Evolutionary conservation across 768 basidiomycete species (phyloP), one percentile per base, ranked within the genome.

Genomic region (Amanita pseudoporphyria): DNA sequence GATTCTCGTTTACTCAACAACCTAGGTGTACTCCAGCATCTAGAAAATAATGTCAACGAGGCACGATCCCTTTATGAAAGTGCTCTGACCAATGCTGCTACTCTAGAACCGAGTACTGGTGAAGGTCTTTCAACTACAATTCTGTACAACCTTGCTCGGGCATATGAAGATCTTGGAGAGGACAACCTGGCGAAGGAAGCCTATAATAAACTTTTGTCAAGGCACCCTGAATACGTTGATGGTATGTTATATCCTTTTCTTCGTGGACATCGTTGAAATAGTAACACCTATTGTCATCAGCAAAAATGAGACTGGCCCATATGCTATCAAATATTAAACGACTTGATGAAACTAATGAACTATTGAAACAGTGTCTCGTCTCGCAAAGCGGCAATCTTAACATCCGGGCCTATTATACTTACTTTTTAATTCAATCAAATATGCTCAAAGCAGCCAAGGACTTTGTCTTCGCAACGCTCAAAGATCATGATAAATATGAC

Each of bases 211-310:
- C 72, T 98, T 7, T 66, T 97, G 31, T 69, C 79, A n/a, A 75
- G 86, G 47, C 95, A 98, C 71, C 91, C 94, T 1, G 96, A 98
- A 67, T 97, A 95, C 61, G 78, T 93, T 19, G 95, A 97, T 61
- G 95, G 94, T 95, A 56, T 41, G 85, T 70, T 30, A 22, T 36
- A 2, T 47, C 44, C 32, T 28, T n/a, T 40, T 45, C 24, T 35
- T 6, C 18, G 6, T 24, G 37, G 32, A 31, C 47, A 12, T n/a
- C 30, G 16, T 33, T 43, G 7, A 52, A 40, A 35, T 38, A 52
- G 38, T 10, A 36, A 36, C 16, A 38, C 3, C 18, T 16, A 49
- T 21, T 36, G 31, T 37, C 44, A 45, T 37, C 58, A 98, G 95
- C 94, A 55, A 98, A 98, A 71, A 79, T 95, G 38, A 84, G 95